phyloP scores from a whole-genome alignment of 305 asterid genomes.

The Solanum hybrid region DNA sequence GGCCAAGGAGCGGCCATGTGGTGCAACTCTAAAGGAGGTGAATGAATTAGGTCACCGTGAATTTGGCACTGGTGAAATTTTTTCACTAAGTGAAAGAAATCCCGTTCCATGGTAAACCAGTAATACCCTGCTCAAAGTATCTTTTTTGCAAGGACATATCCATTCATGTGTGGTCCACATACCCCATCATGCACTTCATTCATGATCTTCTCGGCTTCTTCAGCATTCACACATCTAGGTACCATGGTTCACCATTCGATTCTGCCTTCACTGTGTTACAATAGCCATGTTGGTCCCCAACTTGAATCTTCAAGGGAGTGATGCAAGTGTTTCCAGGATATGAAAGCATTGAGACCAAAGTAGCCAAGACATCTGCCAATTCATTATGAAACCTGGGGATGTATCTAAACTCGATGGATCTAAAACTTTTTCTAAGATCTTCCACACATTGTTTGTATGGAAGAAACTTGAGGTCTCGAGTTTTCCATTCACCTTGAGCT shows the following conservation, averaged over 20 bases:
- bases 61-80: too few species aligned
- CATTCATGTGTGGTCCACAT: neutral
- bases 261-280: neutral
- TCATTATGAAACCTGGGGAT: neutral
- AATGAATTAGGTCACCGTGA: neutral
- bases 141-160: neutral
- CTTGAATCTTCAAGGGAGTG: neutral
- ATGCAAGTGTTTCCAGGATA: neutral
- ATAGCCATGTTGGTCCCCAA: neutral
- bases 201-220: neutral
- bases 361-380: neutral
- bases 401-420: neutral
- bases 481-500: neutral
- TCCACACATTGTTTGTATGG: neutral
- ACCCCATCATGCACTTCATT: neutral
- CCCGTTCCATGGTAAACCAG: neutral
- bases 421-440: neutral
- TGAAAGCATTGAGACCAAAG: neutral
- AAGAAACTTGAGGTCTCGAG: neutral
- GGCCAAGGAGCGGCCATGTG: neutral
- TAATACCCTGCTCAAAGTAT: neutral
- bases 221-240: neutral
- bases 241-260: neutral
- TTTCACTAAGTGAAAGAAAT: too few species aligned
- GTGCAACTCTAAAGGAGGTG: neutral